A percentile compares a stretch with the other conserved stretches of the same genome.
These are phyloP conservation scores for Penstemon davidsonii DNA, from an alignment of 257 asterid genomes.

Conservation along the genomic window DNA sequence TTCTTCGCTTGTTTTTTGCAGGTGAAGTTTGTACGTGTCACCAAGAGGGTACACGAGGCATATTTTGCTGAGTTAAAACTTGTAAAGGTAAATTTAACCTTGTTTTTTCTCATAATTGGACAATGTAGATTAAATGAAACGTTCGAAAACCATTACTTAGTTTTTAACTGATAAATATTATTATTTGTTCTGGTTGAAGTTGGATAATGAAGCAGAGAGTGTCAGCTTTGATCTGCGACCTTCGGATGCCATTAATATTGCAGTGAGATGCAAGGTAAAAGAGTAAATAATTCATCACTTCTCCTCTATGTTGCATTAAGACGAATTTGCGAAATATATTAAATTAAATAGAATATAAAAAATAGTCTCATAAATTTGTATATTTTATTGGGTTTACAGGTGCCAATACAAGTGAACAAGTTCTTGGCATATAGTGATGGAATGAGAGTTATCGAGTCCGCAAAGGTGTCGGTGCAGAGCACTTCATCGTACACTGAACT, in stretches of 20 bases:
- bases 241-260: conserved; percentile 97
- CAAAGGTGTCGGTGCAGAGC: conserved; percentile 34
- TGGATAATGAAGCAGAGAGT: conserved; percentile 67
- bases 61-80: conserved; percentile 88
- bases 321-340: no score
- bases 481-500: conserved; percentile 40
- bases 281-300: neutral
- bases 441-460: conserved; percentile 48
- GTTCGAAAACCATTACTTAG: no score
- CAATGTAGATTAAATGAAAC: neutral
- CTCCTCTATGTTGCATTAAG: no score
- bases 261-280: conserved; percentile 92
- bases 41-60: conserved; percentile 97
- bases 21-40: conserved; percentile 92
- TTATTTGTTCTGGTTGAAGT: conserved; percentile 42
- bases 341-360: no score
- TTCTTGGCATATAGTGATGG: conserved; percentile 55
- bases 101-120: conserved; percentile 3
- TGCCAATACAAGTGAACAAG: conserved; percentile 63
- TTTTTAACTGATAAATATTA: conserved; percentile 6
- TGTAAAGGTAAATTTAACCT: conserved; percentile 49
- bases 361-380: no score
- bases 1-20: conserved; percentile 31
- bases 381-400: conserved; percentile 29
- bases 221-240: conserved; percentile 91